Evolutionary conservation across 306 rosid species (phyloP).

Genomic region (Quercus agrifolia): DNA sequence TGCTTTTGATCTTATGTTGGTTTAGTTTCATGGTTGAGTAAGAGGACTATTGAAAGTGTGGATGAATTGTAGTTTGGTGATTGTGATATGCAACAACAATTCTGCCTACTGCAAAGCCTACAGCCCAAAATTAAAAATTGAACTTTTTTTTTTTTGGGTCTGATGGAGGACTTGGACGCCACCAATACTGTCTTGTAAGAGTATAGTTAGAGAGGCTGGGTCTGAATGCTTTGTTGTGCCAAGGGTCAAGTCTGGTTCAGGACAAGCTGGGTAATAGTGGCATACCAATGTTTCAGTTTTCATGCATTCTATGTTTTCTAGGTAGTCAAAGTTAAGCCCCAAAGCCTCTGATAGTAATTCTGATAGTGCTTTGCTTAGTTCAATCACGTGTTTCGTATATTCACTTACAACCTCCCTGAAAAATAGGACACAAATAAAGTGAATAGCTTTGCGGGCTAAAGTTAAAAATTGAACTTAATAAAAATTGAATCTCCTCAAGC

Average conservation of each 20-base stretch:
- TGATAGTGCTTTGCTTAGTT: slow-evolving; percentile 42
- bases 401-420: slow-evolving; percentile 51
- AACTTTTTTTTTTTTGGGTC: too few species aligned
- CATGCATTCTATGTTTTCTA: slow-evolving; percentile 59
- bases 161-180: slow-evolving; percentile 75
- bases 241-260: slow-evolving; percentile 63
- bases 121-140: too few species aligned
- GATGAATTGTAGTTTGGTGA: too few species aligned
- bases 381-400: slow-evolving; percentile 43
- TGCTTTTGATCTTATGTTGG: too few species aligned
- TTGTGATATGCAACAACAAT: too few species aligned
- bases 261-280: slow-evolving; percentile 80
- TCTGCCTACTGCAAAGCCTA: too few species aligned
- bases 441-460: too few species aligned
- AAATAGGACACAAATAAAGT: background rate
- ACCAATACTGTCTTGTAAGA: slow-evolving; percentile 64
- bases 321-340: slow-evolving; percentile 47
- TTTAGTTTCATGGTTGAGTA: too few species aligned
- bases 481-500: too few species aligned
- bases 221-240: slow-evolving; percentile 79
- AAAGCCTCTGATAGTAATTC: slow-evolving; percentile 65
- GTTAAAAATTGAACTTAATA: too few species aligned
- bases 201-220: slow-evolving; percentile 61
- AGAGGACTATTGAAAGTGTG: too few species aligned
- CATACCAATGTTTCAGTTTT: slow-evolving; percentile 53